Conservation (phyloP, 2,329 filamentous ascomycete genomes). For the Venturia effusa region DNA sequence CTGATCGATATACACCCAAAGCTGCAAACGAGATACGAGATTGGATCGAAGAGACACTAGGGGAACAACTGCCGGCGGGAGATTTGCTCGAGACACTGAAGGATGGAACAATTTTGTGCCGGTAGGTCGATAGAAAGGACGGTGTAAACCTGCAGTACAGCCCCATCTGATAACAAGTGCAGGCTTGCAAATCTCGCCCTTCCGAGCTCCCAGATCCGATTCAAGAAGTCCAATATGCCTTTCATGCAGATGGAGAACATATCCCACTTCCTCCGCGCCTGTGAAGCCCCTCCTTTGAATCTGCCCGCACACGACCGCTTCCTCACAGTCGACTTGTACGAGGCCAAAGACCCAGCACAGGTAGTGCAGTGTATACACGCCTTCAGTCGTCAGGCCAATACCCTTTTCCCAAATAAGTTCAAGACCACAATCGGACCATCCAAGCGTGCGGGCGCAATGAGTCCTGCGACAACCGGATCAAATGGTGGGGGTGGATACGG, state of each 20-base stretch:
- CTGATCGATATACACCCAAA: conserved; percentile 84
- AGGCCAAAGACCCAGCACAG: conserved; percentile 90
- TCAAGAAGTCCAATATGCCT: conserved; percentile 87
- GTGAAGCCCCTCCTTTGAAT: conserved; percentile 72
- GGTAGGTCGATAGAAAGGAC: conserved; percentile 38
- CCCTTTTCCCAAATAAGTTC: conserved; percentile 62
- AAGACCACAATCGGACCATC: conserved; percentile 67
- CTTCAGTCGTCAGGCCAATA: conserved; percentile 79
- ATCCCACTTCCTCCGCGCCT: conserved; percentile 84
- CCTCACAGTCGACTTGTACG: conserved; percentile 91
- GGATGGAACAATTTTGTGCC: conserved; percentile 88
- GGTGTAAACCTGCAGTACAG: not conserved
- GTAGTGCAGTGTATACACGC: conserved; percentile 86
- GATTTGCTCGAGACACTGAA: conserved; percentile 81
- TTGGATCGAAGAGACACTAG: conserved; percentile 79
- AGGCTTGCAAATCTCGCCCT: conserved; percentile 75
- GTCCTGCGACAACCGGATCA: conserved; percentile 23
- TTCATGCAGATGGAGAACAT: conserved; percentile 99
- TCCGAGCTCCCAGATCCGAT: conserved; percentile 70
- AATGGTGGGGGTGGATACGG: conserved; percentile 17
- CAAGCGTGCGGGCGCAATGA: conserved; percentile 40
- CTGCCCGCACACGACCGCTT: conserved; percentile 92
- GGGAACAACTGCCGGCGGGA: conserved; percentile 56
- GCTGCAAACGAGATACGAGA: conserved; percentile 73
- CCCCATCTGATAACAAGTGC: conserved; percentile 11